A percentile compares a stretch with the other conserved stretches of the same genome.
These are phyloP conservation scores for Malassezia psittaci DNA, from an alignment of 1,284 basidiomycete species.

Conservation along the genomic window DNA sequence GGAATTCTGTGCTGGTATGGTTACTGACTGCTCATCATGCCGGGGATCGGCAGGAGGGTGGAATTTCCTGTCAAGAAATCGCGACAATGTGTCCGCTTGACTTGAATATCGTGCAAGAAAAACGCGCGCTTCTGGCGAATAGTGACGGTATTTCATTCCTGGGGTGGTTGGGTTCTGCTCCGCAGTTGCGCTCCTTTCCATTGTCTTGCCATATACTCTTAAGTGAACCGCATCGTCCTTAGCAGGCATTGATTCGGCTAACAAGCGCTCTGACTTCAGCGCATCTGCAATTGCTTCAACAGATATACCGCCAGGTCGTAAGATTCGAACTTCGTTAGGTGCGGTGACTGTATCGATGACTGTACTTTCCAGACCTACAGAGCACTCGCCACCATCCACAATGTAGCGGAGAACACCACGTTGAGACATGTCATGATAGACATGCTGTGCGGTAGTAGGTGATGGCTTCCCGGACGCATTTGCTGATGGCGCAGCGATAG, in stretches of 20 bases:
- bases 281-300: constrained; percentile 59
- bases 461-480: constrained; percentile 89
- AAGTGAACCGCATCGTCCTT: constrained; percentile 14
- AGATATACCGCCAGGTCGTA: constrained; percentile 84
- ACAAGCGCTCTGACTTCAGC: constrained; percentile 17
- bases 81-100: constrained; percentile 6
- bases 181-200: constrained; percentile 24
- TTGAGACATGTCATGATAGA: constrained; percentile 61
- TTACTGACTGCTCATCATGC: not conserved
- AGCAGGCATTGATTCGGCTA: not conserved
- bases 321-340: constrained; percentile 62
- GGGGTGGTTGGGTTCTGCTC: constrained; percentile 68
- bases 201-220: constrained; percentile 40
- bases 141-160: constrained; percentile 99
- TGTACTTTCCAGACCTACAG: constrained; percentile 86
- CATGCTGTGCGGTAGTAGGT: constrained; percentile 83
- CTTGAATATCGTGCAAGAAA: constrained; percentile 46
- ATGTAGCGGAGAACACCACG: constrained; percentile 57
- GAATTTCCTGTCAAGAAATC: not conserved
- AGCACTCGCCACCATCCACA: constrained; percentile 82
- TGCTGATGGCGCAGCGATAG: constrained; percentile 87
- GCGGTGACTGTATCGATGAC: constrained; percentile 66
- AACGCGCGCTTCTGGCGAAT: constrained; percentile 59
- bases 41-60: too few relatives aligned
- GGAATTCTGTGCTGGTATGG: not conserved